Conservation (phyloP, 2,329 filamentous ascomycete species). For the Chaetomiaceae sp. region DNA sequence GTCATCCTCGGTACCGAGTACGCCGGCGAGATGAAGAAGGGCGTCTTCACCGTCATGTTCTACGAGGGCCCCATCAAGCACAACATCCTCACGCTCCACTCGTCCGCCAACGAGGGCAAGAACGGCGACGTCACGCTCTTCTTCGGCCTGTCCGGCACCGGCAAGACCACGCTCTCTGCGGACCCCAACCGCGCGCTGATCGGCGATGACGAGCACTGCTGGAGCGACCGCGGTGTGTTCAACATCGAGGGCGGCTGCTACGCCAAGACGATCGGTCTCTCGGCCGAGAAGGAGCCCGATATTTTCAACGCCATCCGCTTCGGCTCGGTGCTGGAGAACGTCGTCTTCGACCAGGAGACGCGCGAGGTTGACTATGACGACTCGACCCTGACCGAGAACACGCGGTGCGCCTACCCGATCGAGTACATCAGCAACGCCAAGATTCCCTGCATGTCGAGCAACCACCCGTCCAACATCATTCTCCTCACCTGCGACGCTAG, state of each 20-base stretch:
- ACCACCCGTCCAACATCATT: slow-evolving; percentile 95
- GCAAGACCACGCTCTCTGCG: slow-evolving; percentile 96
- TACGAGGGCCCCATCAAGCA: slow-evolving; percentile 99
- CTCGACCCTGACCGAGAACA: slow-evolving; percentile 93
- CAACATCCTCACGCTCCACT: slow-evolving; percentile 97
- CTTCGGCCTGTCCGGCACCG: slow-evolving; percentile 97
- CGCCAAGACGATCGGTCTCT: slow-evolving; percentile 96
- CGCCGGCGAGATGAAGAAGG: slow-evolving; percentile 96
- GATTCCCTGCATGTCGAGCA: slow-evolving; percentile 85
- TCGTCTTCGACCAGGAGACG: slow-evolving; percentile 89
- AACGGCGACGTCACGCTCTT: slow-evolving; percentile 96
- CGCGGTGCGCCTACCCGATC: slow-evolving; percentile 95
- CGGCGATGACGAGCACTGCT: slow-evolving; percentile 99
- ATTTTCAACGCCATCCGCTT: slow-evolving; percentile 95
- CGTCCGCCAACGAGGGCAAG: slow-evolving; percentile 94
- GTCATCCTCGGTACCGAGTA: slow-evolving; percentile 99
- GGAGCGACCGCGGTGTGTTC: slow-evolving; percentile 94
- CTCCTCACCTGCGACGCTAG: slow-evolving; percentile 97
- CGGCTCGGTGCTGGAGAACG: slow-evolving; percentile 96
- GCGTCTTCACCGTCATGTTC: slow-evolving; percentile 97
- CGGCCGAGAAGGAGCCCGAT: slow-evolving; percentile 97
- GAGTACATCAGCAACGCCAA: slow-evolving; percentile 99
- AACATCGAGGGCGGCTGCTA: slow-evolving; percentile 99
- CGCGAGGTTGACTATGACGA: slow-evolving; percentile 96
- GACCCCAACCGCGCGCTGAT: slow-evolving; percentile 96